Evolutionary conservation across 1,284 basidiomycete genomes (phyloP).

Genomic region (Coniophora puteana): DNA sequence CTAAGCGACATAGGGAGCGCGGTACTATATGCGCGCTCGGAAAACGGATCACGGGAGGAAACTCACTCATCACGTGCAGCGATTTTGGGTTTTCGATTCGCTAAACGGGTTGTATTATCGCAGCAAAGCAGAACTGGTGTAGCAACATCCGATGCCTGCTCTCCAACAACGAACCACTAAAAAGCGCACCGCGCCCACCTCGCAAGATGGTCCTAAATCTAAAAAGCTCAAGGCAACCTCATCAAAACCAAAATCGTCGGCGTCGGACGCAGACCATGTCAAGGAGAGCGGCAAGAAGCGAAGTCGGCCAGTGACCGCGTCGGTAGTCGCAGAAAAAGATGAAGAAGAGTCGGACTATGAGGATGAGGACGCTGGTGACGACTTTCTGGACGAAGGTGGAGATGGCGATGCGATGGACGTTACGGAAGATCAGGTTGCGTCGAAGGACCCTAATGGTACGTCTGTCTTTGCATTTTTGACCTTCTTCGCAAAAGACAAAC

Average conservation of each 20-base stretch:
- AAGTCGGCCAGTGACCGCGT: constrained; percentile 49
- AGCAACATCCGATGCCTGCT: constrained; percentile 17
- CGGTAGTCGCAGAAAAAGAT: constrained; percentile 29
- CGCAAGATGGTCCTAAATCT: constrained; percentile 42
- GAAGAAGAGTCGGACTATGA: constrained; percentile 29
- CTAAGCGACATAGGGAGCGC: too few species aligned
- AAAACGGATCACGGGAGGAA: constrained; percentile 3
- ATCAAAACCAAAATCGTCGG: constrained; percentile 22
- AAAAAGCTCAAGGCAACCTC: constrained; percentile 55
- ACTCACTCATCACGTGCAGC: neutral
- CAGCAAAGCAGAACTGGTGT: neutral
- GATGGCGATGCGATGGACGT: constrained; percentile 11
- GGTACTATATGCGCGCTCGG: too few species aligned
- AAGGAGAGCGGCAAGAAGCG: constrained; percentile 39
- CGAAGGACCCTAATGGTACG: constrained; percentile 57
- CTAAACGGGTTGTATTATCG: too few species aligned
- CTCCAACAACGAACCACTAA: constrained; percentile 41
- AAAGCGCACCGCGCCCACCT: constrained; percentile 39
- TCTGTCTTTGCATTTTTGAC: constrained; percentile 3
- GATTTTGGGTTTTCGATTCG: too few species aligned
- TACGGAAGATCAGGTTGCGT: constrained; percentile 15
- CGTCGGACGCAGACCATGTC: constrained; percentile 11
- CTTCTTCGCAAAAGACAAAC: constrained; percentile 7
- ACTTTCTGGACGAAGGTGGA: constrained; percentile 22
- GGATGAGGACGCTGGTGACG: constrained; percentile 29